Base-by-base conservation (phyloP, 108 stramenopile species). In the Skeletonema grethae region DNA sequence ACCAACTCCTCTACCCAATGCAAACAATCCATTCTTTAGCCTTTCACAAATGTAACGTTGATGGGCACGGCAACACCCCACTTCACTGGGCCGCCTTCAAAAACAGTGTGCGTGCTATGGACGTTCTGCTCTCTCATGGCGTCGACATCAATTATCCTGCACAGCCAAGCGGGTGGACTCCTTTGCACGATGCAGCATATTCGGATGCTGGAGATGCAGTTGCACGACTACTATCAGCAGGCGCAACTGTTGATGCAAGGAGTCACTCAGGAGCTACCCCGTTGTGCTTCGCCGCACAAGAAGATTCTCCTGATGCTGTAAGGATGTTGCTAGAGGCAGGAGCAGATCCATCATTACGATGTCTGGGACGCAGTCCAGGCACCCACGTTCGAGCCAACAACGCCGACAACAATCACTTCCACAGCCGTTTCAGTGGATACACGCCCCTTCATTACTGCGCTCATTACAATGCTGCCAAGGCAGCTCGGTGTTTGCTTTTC, bases 31-130 rank as follows among this genome's bases (percentile, higher is more conserved):
- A 59, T 11, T 59, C 35, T 69, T 58, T 41, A 32, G 50, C 22
- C 22, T 69, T 73, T 16, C 53, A 68, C 35, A 68, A 63, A 41
- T 59, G 56, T 12, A 79, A 74, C 35, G 61, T 69, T 24, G 94
- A 95, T 75, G 94, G 91, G 0, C 94, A 95, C 73, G 94, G 94
- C 11, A 95, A 95, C 69, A 92, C 90, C 20, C 88, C 94, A 12
- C 77, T 95, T 9, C 94, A 95, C 50, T 95, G 94, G 94, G 94
- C 94, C 15, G 78, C 88, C 32, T 95, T 95, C 72, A 95, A 95
- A 72, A 90, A 95, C 67, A 80, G 84, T 78, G 77, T 80, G 5
- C 58, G 82, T 56, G 90, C 89, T 35, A 86, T 89, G 8, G 80
- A 87, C 32, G 66, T 90, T n/a, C 71, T 95, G 0, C 73, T 95